These are phyloP conservation scores for Fragaria vesca DNA, from an alignment of 306 rosid species.

Conservation along the genomic window DNA sequence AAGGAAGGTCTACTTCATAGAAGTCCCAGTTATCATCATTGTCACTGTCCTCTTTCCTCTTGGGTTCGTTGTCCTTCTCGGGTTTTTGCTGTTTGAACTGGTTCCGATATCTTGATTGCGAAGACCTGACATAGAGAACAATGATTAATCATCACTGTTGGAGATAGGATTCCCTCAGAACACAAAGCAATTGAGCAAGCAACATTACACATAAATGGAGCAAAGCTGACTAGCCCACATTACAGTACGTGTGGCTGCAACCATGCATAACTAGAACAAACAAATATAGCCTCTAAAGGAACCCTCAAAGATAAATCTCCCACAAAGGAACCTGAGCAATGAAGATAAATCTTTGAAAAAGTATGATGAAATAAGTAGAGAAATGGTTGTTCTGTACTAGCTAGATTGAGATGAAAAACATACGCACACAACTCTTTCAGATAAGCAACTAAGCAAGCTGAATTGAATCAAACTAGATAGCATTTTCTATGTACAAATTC, in stretches of 20 bases:
- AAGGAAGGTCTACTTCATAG: slow-evolving; percentile 38
- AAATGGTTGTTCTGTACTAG: neutral
- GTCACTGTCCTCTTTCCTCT: slow-evolving; percentile 3
- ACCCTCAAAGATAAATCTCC: neutral
- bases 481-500: neutral
- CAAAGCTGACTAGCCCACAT: neutral
- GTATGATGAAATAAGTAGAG: neutral
- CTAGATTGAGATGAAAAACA: neutral
- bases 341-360: neutral
- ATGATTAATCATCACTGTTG: neutral
- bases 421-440: neutral
- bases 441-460: neutral
- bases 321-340: neutral
- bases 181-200: neutral
- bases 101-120: slow-evolving; percentile 8
- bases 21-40: slow-evolving; percentile 38
- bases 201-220: neutral
- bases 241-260: neutral
- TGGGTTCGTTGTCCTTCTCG: slow-evolving; percentile 10
- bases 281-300: neutral
- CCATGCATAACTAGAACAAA: neutral
- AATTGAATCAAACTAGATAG: neutral
- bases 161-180: neutral
- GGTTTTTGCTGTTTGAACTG: slow-evolving; percentile 9
- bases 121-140: slow-evolving; percentile 8